Evolutionary conservation across 371 early-diverging fungal genomes (phyloP), one percentile per base, ranked within the genome.

Genomic region (Lichtheimia ramosa): DNA sequence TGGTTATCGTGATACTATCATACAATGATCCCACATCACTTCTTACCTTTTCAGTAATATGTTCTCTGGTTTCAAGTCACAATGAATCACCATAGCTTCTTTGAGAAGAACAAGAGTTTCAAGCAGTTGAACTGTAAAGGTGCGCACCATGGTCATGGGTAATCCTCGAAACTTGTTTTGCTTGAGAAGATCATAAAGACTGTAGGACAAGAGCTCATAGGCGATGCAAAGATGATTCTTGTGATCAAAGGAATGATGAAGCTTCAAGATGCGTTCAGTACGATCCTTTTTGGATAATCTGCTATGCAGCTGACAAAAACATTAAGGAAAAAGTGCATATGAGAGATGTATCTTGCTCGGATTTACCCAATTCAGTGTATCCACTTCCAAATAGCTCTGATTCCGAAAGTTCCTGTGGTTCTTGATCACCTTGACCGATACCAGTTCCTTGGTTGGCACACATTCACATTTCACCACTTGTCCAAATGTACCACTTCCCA

Each of bases 21-120:
- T 12, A 7, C 42, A 18, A 49, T 18, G 15, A 55, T 51, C 3
- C 10, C 10, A 34, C 1, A 6, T 10, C 10, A 25, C 25, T 34
- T 8, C 34, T 34, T 71, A 90, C 92, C 86, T 87, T 65, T 90
- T 90, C n/a, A 98, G 75, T 55, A 99, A 56, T 40, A 98, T 93
- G 70, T 98, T 98, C 69, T 96, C 99, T 1, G 99, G 99, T 75
- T 99, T 99, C 52, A 99, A 81, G 74, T 99, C 99, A 57, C 98
- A 95, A 70, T 99, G 99, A 51, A 97, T 96, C 53, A 99, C 89
- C 39, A 88, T 83, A 3, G 94, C 88, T 59, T 87, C 79, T 62
- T 83, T 86, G 23, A 99, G 70, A 14, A 95, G 77, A 34, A 79
- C 78, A 62, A 99, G 71, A 3, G 95, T 91, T 62, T 96, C 93